Evolutionary conservation across 352 stramenopile genomes (phyloP).

Genomic region (Peronosclerospora sorghi): DNA sequence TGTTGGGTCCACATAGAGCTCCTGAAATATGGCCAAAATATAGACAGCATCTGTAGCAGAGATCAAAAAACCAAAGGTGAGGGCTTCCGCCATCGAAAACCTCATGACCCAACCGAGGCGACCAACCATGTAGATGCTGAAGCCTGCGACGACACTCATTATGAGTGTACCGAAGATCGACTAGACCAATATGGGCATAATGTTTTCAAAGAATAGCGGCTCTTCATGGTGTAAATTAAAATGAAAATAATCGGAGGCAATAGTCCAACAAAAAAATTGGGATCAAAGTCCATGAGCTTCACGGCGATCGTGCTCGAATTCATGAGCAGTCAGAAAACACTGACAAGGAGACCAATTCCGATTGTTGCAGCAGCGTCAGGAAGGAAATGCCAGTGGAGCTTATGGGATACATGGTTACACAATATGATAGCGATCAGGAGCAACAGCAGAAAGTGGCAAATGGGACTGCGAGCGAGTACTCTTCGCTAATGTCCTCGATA

Average conservation of each 20-base stretch:
- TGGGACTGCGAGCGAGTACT: conserved; percentile 73
- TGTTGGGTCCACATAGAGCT: conserved; percentile 81
- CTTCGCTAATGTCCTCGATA: conserved; percentile 46
- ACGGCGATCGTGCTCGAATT: conserved; percentile 60
- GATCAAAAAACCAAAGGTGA: conserved; percentile 89
- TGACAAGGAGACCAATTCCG: conserved; percentile 42
- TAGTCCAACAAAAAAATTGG: conserved; percentile 85
- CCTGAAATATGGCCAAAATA: conserved; percentile 87
- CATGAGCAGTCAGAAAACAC: conserved; percentile 41
- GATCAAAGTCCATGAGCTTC: conserved; percentile 82
- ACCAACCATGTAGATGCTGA: conserved; percentile 61
- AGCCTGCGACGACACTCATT: conserved; percentile 78
- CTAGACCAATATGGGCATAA: conserved; percentile 83
- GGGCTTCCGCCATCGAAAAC: conserved; percentile 78
- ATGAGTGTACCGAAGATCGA: conserved; percentile 86
- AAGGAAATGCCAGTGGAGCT: conserved; percentile 63
- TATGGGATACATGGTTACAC: conserved; percentile 72
- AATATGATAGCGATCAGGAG: conserved; percentile 70
- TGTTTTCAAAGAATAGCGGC: conserved; percentile 89
- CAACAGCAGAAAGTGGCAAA: conserved; percentile 63
- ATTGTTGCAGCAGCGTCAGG: conserved; percentile 62
- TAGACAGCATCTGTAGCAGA: conserved; percentile 90
- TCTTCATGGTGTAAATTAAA: conserved; percentile 87
- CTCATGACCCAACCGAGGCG: conserved; percentile 55
- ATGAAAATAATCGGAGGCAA: conserved; percentile 94